Base-by-base conservation (phyloP, 805 yeast species). In the Priceomyces melissophilus region DNA sequence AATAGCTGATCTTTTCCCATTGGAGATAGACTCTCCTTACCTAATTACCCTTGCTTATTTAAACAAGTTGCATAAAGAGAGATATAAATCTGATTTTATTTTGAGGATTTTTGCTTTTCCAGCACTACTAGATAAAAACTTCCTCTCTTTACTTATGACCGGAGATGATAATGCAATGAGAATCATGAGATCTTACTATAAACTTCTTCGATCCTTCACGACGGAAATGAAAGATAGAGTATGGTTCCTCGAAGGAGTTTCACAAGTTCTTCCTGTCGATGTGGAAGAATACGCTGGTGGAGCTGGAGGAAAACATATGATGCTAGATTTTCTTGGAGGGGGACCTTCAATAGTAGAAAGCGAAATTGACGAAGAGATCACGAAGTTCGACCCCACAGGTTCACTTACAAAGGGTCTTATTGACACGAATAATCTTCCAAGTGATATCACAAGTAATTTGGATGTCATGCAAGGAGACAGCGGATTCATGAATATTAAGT, bases 221-320 rank as follows among this genome's bases (percentile, higher is more conserved):
- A 79, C 82, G 28, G 95, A 87, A 54, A 84, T 86, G 84, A 86
- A 85, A 58, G 93, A 89, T 53, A 78, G 78, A 51, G 95, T 90
- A 12, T 90, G 97, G 97, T 89, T 90, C 52, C 69, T 90, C 47
- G 96, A 90, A 61, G 97, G 97, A 3, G 93, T 88, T 2, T 79
- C 93, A 4, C 80, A 82, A 40, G 95, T 89, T 1, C 70, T 90
- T 36, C 96, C 96, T 0, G 95, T 83, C 9, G 96, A 89, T 60
- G 95, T 87, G 40, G 96, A 90, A 52, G 88, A 84, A 53, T 85
- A 87, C 55, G 81, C 90, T 10, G 95, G 96, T 31, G 87, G 95
- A 33, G 71, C 79, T 40, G 93, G 95, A 39, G 93, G 93, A 46
- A 84, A 84, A 88, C 89, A 84, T 57, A 85, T 85, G 95, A 85